Base-by-base conservation (phyloP, 768 basidiomycete genomes). In the Sarcodon sp. region DNA sequence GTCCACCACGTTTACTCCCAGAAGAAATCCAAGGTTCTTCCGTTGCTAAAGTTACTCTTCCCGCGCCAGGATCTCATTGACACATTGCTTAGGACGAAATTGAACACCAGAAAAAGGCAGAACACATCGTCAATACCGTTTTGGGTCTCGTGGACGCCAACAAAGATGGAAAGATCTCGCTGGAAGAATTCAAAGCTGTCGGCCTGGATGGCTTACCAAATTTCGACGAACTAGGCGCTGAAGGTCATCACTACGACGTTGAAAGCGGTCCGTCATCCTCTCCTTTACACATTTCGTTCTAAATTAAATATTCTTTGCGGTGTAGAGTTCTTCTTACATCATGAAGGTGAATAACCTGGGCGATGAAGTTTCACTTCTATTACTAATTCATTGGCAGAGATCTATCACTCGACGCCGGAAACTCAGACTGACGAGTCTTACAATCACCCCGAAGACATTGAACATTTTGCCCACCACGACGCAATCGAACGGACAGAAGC, bases 391-490 rank as follows among this genome's bases (percentile, higher is more conserved):
- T 33, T 11, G 18, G 11, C 56, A 89, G 88, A 98, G 67, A 67
- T 88, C 65, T 96, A 74, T 71, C 96, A 99, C 66, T 84, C 81
- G 31, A 97, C 94, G 34, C 93, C 92, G 0, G 96, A 98, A 61
- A 98, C 94, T 0, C 96, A 98, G 64, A 92, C 91, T 0, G 93
- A 97, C 60, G 89, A 90, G 55, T 75, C 92, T 0, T 99, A 98
- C 66, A 84, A 60, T 51, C 96, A 99, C 62, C 85, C 91, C 0
- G 96, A 98, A 64, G 90, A 91, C 62, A 49, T 84, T 43, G 92
- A 93, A 56, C 94, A 99, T 60, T 98, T 98, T 59, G 72, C 79
- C 27, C 79, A 88, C 47, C 94, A 98, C 61, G 87, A 86, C 54
- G 57, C 65, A 4, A 97, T 98, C 51, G 94, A 98, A 59, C 74